Base-by-base conservation (phyloP, 1,284 basidiomycete genomes). In the Trametes sp. region DNA sequence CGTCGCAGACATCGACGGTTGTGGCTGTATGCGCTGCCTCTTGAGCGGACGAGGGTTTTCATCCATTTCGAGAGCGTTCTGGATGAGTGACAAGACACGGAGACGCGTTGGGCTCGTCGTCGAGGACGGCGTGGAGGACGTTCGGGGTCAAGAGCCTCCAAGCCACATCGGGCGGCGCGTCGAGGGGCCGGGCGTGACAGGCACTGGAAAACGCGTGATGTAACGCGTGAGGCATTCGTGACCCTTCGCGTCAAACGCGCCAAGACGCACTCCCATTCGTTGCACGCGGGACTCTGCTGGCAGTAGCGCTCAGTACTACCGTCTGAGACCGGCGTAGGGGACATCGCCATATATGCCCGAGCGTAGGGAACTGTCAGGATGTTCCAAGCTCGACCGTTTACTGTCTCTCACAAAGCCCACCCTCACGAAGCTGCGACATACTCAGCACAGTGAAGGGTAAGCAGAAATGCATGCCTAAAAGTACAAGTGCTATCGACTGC, bases 21-120 rank as follows among this genome's bases (percentile, higher is more conserved):
- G 41, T 26, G 64, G 64, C 23, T 71, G 67, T 54, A 69, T 68
- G 60, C 67, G 69, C 29, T 59, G 62, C 52, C 73, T 68, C 48
- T 75, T 75, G 19, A 44, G 29, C 1, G 73, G 73, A 1, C 73
- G 66, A 4, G 69, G 68, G 35, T 72, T 70, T 46, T 62, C 62
- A 54, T 70, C 69, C 29, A 42, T 54, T 10, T 24, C 21, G 8
- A 0, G 16, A 13, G n/a, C 28, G 35, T 56, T 21, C 6, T 38
- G 13, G 8, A 1, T 1, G 16, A 11, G 11, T 0, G 9, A 14
- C 33, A 29, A 19, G 42, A 8, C 24, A 21, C 23, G 19, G 1
- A 6, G 41, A 38, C 28, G 24, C 11, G 28, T 46, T 29, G 41
- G 33, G 19, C 45, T 55, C 33, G 53, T 16, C 23, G 59, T 29